phyloP scores from a whole-genome alignment of 345 rosid species.

The Laguncularia racemosa region DNA sequence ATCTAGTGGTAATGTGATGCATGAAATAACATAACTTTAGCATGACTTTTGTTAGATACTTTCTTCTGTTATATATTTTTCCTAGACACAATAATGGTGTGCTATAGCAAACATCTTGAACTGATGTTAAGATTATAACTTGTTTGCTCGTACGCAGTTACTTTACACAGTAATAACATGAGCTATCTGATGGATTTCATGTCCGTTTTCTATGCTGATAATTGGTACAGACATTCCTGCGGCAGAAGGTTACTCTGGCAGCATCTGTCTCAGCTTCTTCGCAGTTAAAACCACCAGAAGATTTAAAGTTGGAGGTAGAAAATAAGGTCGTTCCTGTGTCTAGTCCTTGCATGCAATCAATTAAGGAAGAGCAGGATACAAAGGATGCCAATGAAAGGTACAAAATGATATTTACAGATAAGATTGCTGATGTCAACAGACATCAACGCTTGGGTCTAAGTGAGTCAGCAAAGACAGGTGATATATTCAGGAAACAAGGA shows the following conservation, averaged over 20 bases:
- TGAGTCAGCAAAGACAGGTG: slow-evolving; percentile 19
- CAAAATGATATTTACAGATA: slow-evolving; percentile 6
- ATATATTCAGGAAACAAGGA: slow-evolving; percentile 10
- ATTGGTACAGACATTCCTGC: slow-evolving; percentile 70
- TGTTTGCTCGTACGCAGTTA: too few relatives aligned
- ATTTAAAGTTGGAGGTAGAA: slow-evolving; percentile 22
- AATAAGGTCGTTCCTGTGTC: slow-evolving; percentile 10
- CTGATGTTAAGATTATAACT: too few relatives aligned
- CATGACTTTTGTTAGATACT: too few relatives aligned
- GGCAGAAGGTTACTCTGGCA: slow-evolving; percentile 76
- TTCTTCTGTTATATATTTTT: too few relatives aligned
- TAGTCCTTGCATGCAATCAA: slow-evolving; percentile 4
- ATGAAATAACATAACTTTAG: too few relatives aligned
- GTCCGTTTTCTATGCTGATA: slow-evolving; percentile 5
- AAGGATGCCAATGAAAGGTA: background rate
- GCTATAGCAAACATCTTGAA: too few relatives aligned
- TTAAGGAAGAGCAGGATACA: background rate
- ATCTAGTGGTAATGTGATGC: too few relatives aligned
- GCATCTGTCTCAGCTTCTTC: slow-evolving; percentile 36
- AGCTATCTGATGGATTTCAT: background rate
- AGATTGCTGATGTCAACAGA: slow-evolving; percentile 16
- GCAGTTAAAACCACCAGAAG: slow-evolving; percentile 32
- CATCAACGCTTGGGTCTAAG: slow-evolving; percentile 22
- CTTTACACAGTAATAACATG: background rate
- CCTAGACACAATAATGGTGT: too few relatives aligned